phyloP scores from a whole-genome alignment of 768 basidiomycete species.

The Sarcomyxa edulis region DNA sequence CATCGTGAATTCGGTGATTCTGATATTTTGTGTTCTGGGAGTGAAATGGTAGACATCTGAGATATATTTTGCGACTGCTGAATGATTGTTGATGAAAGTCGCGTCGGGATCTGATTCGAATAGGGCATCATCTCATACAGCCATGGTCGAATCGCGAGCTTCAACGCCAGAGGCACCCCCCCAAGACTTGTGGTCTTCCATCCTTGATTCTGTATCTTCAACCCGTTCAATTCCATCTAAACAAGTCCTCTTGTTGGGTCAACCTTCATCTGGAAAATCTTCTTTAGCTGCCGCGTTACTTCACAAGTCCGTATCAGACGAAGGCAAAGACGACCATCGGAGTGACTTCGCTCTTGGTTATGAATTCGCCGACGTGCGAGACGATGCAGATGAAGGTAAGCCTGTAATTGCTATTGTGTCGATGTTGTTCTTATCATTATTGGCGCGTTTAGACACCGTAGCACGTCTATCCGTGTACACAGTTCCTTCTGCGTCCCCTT shows the following conservation, averaged over 20 bases:
- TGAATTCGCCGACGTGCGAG: constrained; percentile 85
- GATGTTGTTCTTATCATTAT: constrained; percentile 4
- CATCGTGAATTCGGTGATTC: constrained; percentile 67
- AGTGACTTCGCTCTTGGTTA: constrained; percentile 87
- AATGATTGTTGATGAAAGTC: too few species aligned
- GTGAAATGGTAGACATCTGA: constrained; percentile 37
- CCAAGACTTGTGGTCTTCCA: constrained; percentile 88
- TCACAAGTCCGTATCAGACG: constrained; percentile 56
- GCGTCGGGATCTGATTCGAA: too few species aligned
- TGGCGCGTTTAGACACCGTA: constrained; percentile 52
- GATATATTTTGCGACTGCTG: too few species aligned
- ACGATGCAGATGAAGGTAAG: constrained; percentile 93
- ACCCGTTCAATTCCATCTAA: constrained; percentile 81
- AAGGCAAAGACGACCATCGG: constrained; percentile 51
- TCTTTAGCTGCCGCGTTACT: constrained; percentile 66
- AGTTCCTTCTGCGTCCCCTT: constrained; percentile 74
- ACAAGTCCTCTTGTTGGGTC: constrained; percentile 80
- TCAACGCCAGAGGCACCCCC: constrained; percentile 72
- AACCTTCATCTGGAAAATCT: constrained; percentile 76
- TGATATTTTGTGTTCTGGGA: constrained; percentile 60
- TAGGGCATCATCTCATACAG: too few species aligned
- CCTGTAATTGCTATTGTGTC: constrained; percentile 5
- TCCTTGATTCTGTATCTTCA: constrained; percentile 82
- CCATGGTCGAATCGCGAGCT: constrained; percentile 47
- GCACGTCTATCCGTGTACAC: constrained; percentile 88